A percentile compares a stretch with the other conserved stretches of the same genome.
Conservation (phyloP, 2,329 filamentous ascomycete species). For the Penicillium aurantiogriseum region DNA sequence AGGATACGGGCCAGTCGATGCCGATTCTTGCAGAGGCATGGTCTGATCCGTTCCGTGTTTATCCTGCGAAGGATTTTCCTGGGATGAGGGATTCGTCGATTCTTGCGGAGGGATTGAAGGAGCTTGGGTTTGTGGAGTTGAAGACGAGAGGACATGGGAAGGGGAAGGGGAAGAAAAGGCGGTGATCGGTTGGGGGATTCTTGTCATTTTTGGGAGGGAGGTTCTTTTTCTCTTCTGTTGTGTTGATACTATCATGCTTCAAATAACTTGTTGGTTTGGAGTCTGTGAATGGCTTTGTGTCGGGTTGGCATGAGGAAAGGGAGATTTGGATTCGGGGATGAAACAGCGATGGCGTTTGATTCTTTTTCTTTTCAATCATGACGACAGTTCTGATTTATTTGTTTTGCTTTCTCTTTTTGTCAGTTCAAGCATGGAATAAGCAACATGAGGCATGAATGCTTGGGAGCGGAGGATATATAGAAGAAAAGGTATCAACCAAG, state of each 20-base stretch:
- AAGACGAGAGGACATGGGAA: slow-evolving; percentile 41
- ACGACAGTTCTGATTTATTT: background rate
- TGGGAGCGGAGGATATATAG: background rate
- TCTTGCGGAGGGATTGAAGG: slow-evolving; percentile 41
- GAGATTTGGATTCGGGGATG: background rate
- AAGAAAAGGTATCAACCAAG: background rate
- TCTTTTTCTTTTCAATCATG: background rate
- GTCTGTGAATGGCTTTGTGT: background rate
- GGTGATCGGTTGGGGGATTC: slow-evolving; percentile 1
- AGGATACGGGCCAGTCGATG: slow-evolving; percentile 37
- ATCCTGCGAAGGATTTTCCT: slow-evolving; percentile 46
- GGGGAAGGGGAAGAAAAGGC: slow-evolving; percentile 34
- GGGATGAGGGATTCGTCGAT: slow-evolving; percentile 44
- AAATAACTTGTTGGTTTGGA: background rate
- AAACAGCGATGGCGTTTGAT: background rate
- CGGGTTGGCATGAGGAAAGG: background rate
- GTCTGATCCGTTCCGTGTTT: slow-evolving; percentile 45
- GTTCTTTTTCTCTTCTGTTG: background rate
- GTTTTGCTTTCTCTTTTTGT: background rate
- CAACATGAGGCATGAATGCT: background rate
- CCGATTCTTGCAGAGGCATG: slow-evolving; percentile 42
- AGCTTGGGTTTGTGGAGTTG: slow-evolving; percentile 42
- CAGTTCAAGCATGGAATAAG: background rate
- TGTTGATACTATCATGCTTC: background rate
- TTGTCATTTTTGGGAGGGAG: too few relatives aligned